Evolutionary conservation across 2,329 filamentous ascomycete species (phyloP).

Genomic region (Alternaria ventricosa): DNA sequence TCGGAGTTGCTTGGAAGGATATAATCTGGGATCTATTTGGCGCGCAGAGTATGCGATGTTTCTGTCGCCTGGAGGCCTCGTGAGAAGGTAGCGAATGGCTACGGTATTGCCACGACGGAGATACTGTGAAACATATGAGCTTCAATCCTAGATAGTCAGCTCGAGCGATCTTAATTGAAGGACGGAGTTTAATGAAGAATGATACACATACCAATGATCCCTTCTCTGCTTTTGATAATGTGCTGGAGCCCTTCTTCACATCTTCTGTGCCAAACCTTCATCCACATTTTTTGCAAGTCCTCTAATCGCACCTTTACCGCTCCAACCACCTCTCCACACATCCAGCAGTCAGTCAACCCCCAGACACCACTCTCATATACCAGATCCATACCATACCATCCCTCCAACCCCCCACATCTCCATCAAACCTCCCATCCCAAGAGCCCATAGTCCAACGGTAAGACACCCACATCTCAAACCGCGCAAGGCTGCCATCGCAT

Average conservation of each 20-base stretch:
- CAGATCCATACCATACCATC: too few relatives aligned
- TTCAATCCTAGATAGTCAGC: neutral
- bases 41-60: neutral
- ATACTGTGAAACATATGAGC: neutral
- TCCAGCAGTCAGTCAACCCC: too few relatives aligned
- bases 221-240: too few relatives aligned
- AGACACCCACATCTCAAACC: neutral
- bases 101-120: neutral
- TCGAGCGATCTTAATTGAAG: neutral
- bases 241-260: too few relatives aligned
- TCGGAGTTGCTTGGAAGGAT: neutral
- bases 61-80: neutral
- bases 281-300: too few relatives aligned
- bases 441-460: neutral
- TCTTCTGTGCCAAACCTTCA: too few relatives aligned
- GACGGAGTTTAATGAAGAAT: rapidly evolving
- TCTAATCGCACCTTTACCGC: too few relatives aligned
- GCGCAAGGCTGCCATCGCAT: neutral
- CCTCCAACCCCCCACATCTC: neutral
- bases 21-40: neutral
- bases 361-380: too few relatives aligned
- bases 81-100: neutral
- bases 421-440: neutral
- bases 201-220: too few relatives aligned
- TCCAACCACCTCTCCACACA: too few relatives aligned